phyloP scores from a whole-genome alignment of 1,284 basidiomycete genomes.

The Coriolopsis trogii region DNA sequence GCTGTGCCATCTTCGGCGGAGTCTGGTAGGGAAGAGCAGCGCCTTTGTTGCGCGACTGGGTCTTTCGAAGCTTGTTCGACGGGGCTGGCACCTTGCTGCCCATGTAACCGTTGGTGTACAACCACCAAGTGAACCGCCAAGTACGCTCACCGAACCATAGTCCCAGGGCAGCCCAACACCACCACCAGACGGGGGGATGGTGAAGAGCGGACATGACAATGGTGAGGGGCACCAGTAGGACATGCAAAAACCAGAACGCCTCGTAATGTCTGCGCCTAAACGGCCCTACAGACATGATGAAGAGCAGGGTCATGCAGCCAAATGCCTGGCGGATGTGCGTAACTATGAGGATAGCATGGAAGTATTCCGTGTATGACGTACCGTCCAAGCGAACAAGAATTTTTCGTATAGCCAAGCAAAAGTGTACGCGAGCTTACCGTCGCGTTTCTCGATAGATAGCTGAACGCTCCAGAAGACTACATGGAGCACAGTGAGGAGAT shows the following conservation, averaged over 20 bases:
- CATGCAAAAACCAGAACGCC: constrained; percentile 74
- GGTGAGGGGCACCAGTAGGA: constrained; percentile 66
- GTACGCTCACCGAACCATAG: constrained; percentile 72
- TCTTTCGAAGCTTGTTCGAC: constrained; percentile 13
- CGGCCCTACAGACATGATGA: constrained; percentile 63
- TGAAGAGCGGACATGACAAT: constrained; percentile 68
- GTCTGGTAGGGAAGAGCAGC: background rate
- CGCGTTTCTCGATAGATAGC: constrained; percentile 56
- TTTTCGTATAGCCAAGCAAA: constrained; percentile 70
- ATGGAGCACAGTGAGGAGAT: constrained; percentile 71
- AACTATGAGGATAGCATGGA: background rate
- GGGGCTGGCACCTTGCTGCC: constrained; percentile 19
- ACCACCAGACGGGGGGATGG: constrained; percentile 70
- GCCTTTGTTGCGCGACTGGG: constrained; percentile 2
- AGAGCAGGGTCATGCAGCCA: constrained; percentile 68
- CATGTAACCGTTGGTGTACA: constrained; percentile 65
- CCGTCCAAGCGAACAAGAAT: constrained; percentile 77
- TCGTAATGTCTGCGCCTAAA: constrained; percentile 76
- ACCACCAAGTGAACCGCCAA: constrained; percentile 61
- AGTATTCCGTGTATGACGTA: constrained; percentile 39
- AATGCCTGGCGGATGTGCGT: constrained; percentile 53
- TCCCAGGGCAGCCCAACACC: constrained; percentile 66
- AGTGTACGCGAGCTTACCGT: constrained; percentile 58
- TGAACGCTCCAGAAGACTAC: constrained; percentile 80
- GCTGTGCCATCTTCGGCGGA: background rate